Evolutionary conservation across 2,329 filamentous ascomycete species (phyloP).

Genomic region (Paraconiothyrium brasiliense): DNA sequence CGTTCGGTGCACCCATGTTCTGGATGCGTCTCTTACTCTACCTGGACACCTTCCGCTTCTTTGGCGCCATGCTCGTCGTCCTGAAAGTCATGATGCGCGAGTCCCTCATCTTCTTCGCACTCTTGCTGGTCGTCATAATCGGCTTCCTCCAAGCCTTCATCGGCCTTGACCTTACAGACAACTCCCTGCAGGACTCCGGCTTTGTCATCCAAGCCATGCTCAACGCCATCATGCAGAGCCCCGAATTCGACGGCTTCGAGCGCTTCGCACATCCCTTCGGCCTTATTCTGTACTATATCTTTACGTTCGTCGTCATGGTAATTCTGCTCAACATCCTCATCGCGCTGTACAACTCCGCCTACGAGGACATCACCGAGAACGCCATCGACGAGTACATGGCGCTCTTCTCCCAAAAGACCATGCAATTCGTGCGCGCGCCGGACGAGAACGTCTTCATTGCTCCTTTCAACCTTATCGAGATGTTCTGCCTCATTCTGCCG

Average conservation of each 20-base stretch:
- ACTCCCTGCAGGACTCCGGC: constrained; percentile 66
- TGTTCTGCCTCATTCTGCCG: constrained; percentile 78
- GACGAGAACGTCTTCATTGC: constrained; percentile 99
- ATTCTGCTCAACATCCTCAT: constrained; percentile 95
- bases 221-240: constrained; percentile 90
- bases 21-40: constrained; percentile 94
- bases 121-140: constrained; percentile 82
- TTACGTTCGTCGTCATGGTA: constrained; percentile 97
- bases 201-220: constrained; percentile 86
- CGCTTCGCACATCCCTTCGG: constrained; percentile 92
- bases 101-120: constrained; percentile 93
- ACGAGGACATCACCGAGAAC: constrained; percentile 92
- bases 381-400: constrained; percentile 96
- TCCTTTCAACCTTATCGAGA: constrained; percentile 92
- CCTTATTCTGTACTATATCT: constrained; percentile 94
- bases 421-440: constrained; percentile 95
- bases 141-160: constrained; percentile 95
- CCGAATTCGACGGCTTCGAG: constrained; percentile 90
- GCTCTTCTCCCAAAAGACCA: constrained; percentile 90
- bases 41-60: constrained; percentile 92
- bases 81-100: constrained; percentile 75
- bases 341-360: constrained; percentile 95
- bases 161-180: constrained; percentile 85
- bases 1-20: constrained; percentile 94
- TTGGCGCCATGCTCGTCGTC: constrained; percentile 97